Conservation (phyloP, 306 rosid species). For the Trifolium repens region DNA sequence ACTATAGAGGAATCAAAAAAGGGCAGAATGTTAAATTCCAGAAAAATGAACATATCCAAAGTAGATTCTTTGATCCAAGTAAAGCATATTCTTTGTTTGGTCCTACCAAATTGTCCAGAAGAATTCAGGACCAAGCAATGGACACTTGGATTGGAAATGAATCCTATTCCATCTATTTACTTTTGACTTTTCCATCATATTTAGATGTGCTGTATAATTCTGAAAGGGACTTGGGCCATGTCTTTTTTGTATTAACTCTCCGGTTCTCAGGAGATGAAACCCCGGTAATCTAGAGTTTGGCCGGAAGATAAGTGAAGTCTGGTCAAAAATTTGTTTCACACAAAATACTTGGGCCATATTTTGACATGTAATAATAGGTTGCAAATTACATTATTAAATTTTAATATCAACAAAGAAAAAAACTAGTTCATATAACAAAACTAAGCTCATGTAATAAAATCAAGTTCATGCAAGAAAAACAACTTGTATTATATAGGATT, state of each 20-base stretch:
- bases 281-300: no score
- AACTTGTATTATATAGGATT: not conserved
- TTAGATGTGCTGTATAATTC: conserved; percentile 30
- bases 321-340: no score
- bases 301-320: no score
- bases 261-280: no score
- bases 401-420: conserved; percentile 6
- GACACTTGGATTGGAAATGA: conserved; percentile 33
- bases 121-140: conserved; percentile 42
- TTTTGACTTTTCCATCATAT: conserved; percentile 24
- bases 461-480: not conserved
- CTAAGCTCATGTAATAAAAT: no score
- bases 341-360: not conserved
- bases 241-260: no score
- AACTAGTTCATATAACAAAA: not conserved
- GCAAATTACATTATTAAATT: conserved; percentile 9
- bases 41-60: conserved; percentile 33
- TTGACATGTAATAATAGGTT: conserved; percentile 16
- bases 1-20: conserved; percentile 26
- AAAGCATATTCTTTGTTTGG: conserved; percentile 31
- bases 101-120: conserved; percentile 39
- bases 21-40: conserved; percentile 27
- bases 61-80: conserved; percentile 36
- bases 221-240: conserved; percentile 17
- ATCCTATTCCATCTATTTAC: conserved; percentile 32